phyloP scores from a whole-genome alignment of 2,329 filamentous ascomycete genomes.

The Talaromyces sp. region DNA sequence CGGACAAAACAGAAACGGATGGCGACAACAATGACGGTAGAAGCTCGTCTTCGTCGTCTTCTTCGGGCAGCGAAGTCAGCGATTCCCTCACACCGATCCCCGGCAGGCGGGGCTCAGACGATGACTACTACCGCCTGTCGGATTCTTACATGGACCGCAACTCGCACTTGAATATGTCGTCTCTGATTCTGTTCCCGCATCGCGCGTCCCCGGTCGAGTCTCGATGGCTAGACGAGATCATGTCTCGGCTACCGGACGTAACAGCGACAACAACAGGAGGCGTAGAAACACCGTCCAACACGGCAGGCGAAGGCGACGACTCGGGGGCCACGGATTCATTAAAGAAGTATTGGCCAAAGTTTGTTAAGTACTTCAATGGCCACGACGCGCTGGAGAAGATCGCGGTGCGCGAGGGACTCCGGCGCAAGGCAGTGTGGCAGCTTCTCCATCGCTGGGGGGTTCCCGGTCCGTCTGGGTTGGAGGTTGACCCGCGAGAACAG shows the following conservation, averaged over 20 bases:
- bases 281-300: neutral
- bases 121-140: constrained; percentile 23
- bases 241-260: constrained; percentile 31
- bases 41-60: constrained; percentile 34
- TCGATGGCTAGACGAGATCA: constrained; percentile 55
- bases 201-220: constrained; percentile 74
- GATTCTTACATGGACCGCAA: constrained; percentile 30
- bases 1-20: constrained; percentile 7
- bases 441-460: constrained; percentile 61
- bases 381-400: constrained; percentile 79
- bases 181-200: constrained; percentile 71
- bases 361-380: constrained; percentile 86
- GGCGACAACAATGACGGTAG: constrained; percentile 20
- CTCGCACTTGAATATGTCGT: constrained; percentile 43
- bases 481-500: constrained; percentile 30
- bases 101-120: constrained; percentile 21
- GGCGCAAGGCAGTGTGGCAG: constrained; percentile 61
- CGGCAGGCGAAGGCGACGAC: constrained; percentile 16
- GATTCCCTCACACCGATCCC: constrained; percentile 33
- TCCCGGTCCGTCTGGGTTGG: constrained; percentile 36
- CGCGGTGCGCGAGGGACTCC: constrained; percentile 76
- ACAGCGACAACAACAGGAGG: constrained; percentile 6
- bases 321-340: constrained; percentile 32
- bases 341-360: constrained; percentile 62
- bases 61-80: constrained; percentile 32